These are phyloP conservation scores for Spergularia marina DNA, from an alignment of 148 eudicot species.

Conservation along the genomic window DNA sequence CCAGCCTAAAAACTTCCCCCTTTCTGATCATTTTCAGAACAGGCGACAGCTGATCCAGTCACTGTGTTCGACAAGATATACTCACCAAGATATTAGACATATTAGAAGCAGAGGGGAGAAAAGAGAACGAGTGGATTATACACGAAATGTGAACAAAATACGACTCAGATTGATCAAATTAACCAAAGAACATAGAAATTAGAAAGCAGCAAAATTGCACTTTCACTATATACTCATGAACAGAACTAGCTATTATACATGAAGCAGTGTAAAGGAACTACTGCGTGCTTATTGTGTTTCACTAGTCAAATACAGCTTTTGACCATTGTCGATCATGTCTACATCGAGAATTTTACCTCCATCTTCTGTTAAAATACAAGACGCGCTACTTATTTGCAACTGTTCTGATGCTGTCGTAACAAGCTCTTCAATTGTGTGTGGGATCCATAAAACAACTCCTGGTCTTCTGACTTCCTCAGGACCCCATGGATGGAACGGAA, in stretches of 20 bases:
- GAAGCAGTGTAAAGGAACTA: not conserved
- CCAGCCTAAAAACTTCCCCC: too few species aligned
- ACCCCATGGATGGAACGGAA: slow-evolving; percentile 59
- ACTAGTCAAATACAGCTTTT: slow-evolving; percentile 62
- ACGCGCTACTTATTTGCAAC: slow-evolving; percentile 33
- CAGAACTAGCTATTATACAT: not conserved
- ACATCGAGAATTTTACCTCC: slow-evolving; percentile 72
- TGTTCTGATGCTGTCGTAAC: slow-evolving; percentile 48
- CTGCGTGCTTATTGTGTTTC: slow-evolving; percentile 31
- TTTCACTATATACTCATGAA: too few species aligned
- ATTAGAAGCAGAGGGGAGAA: too few species aligned
- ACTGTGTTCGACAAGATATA: too few species aligned
- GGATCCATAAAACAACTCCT: slow-evolving; percentile 78
- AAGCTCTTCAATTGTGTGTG: slow-evolving; percentile 58
- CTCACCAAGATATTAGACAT: too few species aligned
- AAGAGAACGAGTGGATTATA: too few species aligned
- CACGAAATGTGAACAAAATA: too few species aligned
- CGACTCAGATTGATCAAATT: too few species aligned
- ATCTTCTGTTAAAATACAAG: slow-evolving; percentile 66
- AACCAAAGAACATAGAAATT: too few species aligned
- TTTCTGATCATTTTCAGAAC: too few species aligned
- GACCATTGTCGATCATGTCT: slow-evolving; percentile 67
- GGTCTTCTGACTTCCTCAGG: slow-evolving; percentile 32
- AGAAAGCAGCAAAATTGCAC: too few species aligned
- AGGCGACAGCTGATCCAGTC: too few species aligned